Evolutionary conservation across 2,329 filamentous ascomycete species (phyloP), one percentile per base, ranked within the genome.

Genomic region (Nemania diffusa): DNA sequence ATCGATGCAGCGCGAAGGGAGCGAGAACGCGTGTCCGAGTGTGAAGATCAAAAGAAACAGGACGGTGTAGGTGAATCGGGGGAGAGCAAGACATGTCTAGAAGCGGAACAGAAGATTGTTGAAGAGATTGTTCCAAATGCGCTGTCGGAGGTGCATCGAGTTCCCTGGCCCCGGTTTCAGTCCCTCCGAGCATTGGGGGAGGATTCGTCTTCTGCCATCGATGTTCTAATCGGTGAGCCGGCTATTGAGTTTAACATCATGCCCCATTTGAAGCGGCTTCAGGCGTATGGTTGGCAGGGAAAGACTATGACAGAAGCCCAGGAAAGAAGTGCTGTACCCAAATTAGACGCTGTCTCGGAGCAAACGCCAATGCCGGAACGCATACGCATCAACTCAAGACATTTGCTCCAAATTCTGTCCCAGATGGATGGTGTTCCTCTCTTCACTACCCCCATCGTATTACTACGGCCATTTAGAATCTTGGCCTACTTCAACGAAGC

Each of bases 351-450:
- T 56, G 32, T 6, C 7, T 27, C 53, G 3, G 34, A 27, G 37
- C 17, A 57, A 42, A 17, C 22, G 20, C 53, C 22, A 29, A 57
- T 57, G 34, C 53, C 53, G 9, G 53, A 57, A 57, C 53, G 53
- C 34, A 5, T 57, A n/a, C 53, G 53, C 24, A 57, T 57, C 37
- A 42, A 57, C 13, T 57, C 53, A 29, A 29, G 22, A 9, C 34
- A 42, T 42, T n/a, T 57, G 15, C 22, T 57, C 3, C 20, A 29
- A 27, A n/a, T 44, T 20, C 32, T 55, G 8, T 53, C 53, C 44
- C 17, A 15, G 22, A 1, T 42, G 6, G 5, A 52, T n/a, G n/a
- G n/a, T n/a, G n/a, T n/a, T 52, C 26, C 48, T n/a, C 26, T 5
- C 9, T 26, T n/a, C 24, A 7, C 5, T 34, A 20, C 2, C 8